These are phyloP conservation scores for Penicillium sumatraense DNA, from an alignment of 2,329 filamentous ascomycete species.

Conservation along the genomic window DNA sequence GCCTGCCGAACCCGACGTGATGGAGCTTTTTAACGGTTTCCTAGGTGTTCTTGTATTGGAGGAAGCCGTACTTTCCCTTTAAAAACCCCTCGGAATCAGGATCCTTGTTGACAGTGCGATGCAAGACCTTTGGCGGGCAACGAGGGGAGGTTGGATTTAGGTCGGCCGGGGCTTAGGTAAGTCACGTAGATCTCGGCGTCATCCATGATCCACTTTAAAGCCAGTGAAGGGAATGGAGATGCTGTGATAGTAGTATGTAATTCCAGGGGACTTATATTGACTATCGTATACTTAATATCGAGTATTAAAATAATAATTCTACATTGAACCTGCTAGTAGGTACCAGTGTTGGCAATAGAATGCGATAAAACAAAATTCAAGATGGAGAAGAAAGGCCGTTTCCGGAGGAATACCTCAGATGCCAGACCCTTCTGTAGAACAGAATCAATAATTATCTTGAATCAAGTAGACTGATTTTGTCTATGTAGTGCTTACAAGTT, in stretches of 20 bases:
- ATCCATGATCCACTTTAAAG: not conserved
- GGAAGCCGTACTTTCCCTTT: not conserved
- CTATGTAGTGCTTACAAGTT: too few relatives aligned
- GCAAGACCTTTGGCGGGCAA: not conserved
- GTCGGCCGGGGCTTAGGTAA: not conserved
- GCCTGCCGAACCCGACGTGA: not conserved
- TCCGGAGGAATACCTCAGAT: too few relatives aligned
- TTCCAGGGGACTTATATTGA: too few relatives aligned
- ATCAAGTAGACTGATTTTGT: too few relatives aligned
- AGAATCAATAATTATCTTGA: too few relatives aligned
- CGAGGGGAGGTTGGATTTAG: slow-evolving; percentile 3
- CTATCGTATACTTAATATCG: too few relatives aligned
- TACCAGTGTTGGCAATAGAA: too few relatives aligned
- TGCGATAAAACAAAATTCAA: too few relatives aligned
- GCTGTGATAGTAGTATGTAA: not conserved
- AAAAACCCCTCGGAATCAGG: not conserved
- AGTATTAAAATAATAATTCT: too few relatives aligned
- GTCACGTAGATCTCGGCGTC: slow-evolving; percentile 4
- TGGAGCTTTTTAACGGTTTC: not conserved
- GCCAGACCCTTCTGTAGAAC: too few relatives aligned
- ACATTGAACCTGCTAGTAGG: too few relatives aligned
- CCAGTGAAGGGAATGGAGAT: not conserved
- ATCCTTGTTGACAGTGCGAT: not conserved
- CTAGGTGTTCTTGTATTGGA: not conserved
- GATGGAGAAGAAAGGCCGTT: too few relatives aligned